Conservation (phyloP, 805 yeast species). For the Debaryomyces hansenii region DNA sequence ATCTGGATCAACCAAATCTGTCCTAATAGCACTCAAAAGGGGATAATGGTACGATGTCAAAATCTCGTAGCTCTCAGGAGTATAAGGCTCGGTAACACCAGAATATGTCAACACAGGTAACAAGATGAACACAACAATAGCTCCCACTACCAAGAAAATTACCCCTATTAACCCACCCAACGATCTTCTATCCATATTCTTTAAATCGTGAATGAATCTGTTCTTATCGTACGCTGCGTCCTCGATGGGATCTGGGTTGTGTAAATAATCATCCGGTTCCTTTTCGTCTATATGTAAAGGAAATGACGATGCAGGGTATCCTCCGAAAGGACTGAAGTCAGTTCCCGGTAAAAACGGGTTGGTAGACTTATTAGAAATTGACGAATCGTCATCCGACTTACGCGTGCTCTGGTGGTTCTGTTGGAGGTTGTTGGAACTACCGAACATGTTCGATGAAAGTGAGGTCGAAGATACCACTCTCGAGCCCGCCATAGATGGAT, state of each 20-base stretch:
- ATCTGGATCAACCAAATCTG: constrained; percentile 64
- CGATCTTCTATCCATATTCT: constrained; percentile 63
- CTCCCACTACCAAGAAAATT: constrained; percentile 57
- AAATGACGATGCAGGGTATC: constrained; percentile 90
- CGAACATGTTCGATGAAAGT: constrained; percentile 18
- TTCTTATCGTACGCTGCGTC: constrained; percentile 84
- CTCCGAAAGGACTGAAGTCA: constrained; percentile 93
- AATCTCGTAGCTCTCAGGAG: constrained; percentile 38
- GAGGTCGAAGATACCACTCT: constrained; percentile 55
- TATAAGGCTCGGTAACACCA: constrained; percentile 48
- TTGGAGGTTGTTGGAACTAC: constrained; percentile 6
- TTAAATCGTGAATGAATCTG: constrained; percentile 63
- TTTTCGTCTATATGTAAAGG: constrained; percentile 90
- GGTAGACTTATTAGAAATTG: constrained; percentile 19
- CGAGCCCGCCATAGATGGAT: constrained; percentile 61
- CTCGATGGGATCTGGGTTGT: constrained; percentile 92
- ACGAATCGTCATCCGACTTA: constrained; percentile 17
- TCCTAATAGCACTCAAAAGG: constrained; percentile 55
- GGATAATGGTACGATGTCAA: constrained; percentile 60
- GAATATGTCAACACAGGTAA: constrained; percentile 84
- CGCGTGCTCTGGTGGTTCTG: constrained; percentile 4
- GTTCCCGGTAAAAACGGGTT: constrained; percentile 45
- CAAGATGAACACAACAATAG: constrained; percentile 67
- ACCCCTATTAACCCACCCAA: constrained; percentile 64
- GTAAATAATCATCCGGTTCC: constrained; percentile 92